Evolutionary conservation across 192 early-diverging fungal species (phyloP).

Genomic region (Entomortierella lignicola): DNA sequence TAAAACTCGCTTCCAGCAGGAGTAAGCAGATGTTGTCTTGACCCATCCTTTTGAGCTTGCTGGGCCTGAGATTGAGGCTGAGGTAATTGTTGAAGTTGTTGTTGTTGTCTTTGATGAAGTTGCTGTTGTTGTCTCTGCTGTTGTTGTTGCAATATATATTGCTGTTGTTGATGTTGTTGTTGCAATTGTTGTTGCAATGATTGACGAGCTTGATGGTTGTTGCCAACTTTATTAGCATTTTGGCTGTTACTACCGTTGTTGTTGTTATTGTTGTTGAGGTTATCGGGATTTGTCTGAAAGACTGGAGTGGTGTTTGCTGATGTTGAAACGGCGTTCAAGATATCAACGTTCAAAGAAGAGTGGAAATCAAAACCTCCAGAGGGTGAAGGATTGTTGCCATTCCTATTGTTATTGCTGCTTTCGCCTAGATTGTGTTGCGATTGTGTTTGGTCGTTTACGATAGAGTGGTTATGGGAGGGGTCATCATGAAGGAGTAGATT

Average conservation of each 20-base stretch:
- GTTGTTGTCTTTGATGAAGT: constrained; percentile 39
- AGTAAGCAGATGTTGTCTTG: constrained; percentile 26
- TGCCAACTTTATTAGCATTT: background rate
- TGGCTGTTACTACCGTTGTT: background rate
- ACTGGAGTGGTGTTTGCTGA: constrained; percentile 47
- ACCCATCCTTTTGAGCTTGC: constrained; percentile 29
- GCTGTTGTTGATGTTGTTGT: constrained; percentile 43
- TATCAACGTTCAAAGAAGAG: constrained; percentile 3
- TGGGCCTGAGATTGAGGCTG: no score
- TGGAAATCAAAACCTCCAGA: constrained; percentile 6
- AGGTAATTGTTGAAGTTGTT: constrained; percentile 35
- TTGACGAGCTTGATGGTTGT: background rate
- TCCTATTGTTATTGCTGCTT: background rate
- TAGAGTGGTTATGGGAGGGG: constrained; percentile 4
- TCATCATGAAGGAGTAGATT: constrained; percentile 33
- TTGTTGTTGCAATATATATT: constrained; percentile 30
- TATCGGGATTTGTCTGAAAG: constrained; percentile 43
- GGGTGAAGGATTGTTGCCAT: no score
- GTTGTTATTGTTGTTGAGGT: constrained; percentile 1
- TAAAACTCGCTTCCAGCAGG: constrained; percentile 39
- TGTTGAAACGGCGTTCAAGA: constrained; percentile 7
- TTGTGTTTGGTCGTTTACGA: background rate
- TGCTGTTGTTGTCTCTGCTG: constrained; percentile 41
- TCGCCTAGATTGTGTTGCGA: constrained; percentile 3
- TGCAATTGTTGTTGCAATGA: constrained; percentile 32